phyloP scores from a whole-genome alignment of 306 rosid species.

The Arachis hypogaea region DNA sequence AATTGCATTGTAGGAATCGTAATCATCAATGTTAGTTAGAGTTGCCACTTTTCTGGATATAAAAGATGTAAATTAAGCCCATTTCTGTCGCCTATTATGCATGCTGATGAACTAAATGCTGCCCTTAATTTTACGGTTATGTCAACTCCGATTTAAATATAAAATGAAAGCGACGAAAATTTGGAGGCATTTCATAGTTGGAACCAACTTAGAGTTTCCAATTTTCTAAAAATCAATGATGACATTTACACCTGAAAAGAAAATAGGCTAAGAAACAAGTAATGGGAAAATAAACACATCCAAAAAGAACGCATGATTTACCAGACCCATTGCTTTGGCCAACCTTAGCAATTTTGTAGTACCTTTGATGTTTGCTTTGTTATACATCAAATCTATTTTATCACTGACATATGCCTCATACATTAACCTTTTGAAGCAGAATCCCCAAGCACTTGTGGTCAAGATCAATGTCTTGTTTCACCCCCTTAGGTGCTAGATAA shows the following conservation, averaged over 20 bases:
- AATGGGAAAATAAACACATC: conserved; percentile 40
- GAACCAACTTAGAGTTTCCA: too few relatives aligned
- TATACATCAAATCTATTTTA: conserved; percentile 89
- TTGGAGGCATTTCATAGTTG: too few relatives aligned
- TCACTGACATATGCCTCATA: conserved; percentile 75
- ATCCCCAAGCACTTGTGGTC: conserved; percentile 82
- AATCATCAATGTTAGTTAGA: too few relatives aligned
- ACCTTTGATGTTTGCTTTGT: conserved; percentile 69
- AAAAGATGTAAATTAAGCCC: too few relatives aligned
- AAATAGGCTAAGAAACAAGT: conserved; percentile 30
- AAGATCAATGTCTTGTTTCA: conserved; percentile 34
- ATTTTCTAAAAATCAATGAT: too few relatives aligned
- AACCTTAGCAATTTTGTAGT: conserved; percentile 91
- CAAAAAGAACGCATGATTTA: conserved; percentile 40
- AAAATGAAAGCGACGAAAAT: too few relatives aligned
- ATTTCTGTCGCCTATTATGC: too few relatives aligned
- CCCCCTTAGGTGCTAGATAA: conserved; percentile 22
- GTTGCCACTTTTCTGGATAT: too few relatives aligned
- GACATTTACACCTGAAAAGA: conserved; percentile 5
- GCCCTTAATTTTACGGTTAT: too few relatives aligned
- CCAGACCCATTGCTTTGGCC: conserved; percentile 99
- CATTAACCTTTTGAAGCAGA: conserved; percentile 89
- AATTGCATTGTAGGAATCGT: too few relatives aligned
- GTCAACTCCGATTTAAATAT: too few relatives aligned
- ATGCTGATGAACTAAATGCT: too few relatives aligned